Conservation (phyloP, 1,284 basidiomycete genomes). For the Puccinia novopanici region DNA sequence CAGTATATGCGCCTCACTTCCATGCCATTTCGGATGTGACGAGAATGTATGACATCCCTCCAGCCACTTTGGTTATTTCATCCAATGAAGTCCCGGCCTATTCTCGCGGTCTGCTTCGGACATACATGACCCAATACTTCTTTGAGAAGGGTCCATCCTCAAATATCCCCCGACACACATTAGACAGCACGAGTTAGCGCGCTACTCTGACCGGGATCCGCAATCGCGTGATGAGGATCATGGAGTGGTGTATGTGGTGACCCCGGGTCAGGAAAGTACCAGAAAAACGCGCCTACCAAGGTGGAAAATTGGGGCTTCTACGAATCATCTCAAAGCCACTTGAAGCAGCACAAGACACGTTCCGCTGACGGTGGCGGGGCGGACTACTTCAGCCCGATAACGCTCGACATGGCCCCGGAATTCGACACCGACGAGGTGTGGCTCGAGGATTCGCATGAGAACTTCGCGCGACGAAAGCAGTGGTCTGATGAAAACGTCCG, state of each 20-base stretch:
- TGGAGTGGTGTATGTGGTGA: conserved; percentile 52
- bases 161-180: conserved; percentile 35
- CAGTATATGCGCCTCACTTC: conserved; percentile 53
- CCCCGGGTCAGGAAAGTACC: conserved; percentile 54
- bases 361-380: background rate
- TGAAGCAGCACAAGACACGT: conserved; percentile 37
- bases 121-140: conserved; percentile 51
- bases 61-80: conserved; percentile 53
- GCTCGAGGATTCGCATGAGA: conserved; percentile 37
- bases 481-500: conserved; percentile 32
- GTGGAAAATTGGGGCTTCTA: conserved; percentile 56
- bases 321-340: conserved; percentile 44
- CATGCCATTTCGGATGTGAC: conserved; percentile 45
- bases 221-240: conserved; percentile 41
- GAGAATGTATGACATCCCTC: conserved; percentile 48
- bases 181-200: conserved; percentile 42
- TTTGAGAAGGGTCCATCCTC: conserved; percentile 48
- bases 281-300: conserved; percentile 51
- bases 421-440: conserved; percentile 27
- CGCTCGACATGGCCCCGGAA: conserved; percentile 38
- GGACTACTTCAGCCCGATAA: conserved; percentile 32
- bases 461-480: conserved; percentile 10
- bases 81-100: conserved; percentile 54
- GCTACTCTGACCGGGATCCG: conserved; percentile 48
- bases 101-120: conserved; percentile 55